Base-by-base conservation (phyloP, 2,329 filamentous ascomycete genomes). In the Talaromyces sp. region DNA sequence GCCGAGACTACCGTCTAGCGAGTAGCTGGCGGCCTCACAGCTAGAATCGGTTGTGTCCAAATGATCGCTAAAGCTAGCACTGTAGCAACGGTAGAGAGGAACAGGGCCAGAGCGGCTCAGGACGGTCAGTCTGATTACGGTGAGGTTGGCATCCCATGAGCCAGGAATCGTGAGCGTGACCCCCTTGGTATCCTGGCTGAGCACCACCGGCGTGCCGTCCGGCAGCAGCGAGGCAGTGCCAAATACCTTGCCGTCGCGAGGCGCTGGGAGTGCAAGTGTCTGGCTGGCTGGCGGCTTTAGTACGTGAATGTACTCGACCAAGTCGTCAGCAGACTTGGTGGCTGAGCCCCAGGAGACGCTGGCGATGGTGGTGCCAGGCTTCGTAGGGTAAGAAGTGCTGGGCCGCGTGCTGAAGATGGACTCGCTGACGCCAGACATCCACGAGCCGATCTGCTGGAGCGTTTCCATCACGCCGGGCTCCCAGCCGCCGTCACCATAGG, bases 211-310 rank as follows among this genome's bases (percentile, higher is more conserved):
- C 55, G 55, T 57, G 4, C 8, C n/a, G 24, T 32, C 55, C 21
- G 55, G 55, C 29, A 57, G 41, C 2, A n/a, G 55, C 6, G 55
- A 57, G 26, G 41, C 55, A 3, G 27, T 50, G 8, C n/a, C 21
- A 48, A 57, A 57, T 2, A 57, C 27, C 24, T 57, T 57, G 38
- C 55, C 55, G n/a, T 57, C 55, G 24, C 55, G 55, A 57, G 55
- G 55, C 7, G 55, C 21, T 12, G 41, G 55, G 19, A 57, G 55
- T 1, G 38, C 26, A 29, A 57, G 41, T 1, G 55, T 57, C 55
- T 26, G 38, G 12, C 55, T 35, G 17, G 55, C 17, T 50, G 55
- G 55, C n/a, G 55, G 55, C n/a, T 57, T 57, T 24, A 57, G 55
- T 10, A 57, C 55, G 26, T 57, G 55, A 26, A 57, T 46, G 26